Conservation (phyloP, 148 eudicot species). For the Cornus controversa region DNA sequence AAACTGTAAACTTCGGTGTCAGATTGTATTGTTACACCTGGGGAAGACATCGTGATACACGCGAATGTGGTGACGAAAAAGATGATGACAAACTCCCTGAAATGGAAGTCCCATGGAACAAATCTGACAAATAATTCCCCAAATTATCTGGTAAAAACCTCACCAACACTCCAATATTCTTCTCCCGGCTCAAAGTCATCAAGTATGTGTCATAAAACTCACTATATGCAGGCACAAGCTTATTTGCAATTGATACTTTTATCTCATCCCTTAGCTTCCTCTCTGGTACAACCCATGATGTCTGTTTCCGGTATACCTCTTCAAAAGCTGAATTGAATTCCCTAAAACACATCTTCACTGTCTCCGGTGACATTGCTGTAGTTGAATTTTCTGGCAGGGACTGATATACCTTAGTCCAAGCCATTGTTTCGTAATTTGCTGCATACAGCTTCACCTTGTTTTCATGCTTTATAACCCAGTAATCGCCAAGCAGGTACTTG, state of each 20-base stretch:
- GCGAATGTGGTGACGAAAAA: background rate
- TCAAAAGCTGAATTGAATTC: slow-evolving; percentile 28
- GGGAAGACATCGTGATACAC: background rate
- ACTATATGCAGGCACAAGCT: slow-evolving; percentile 26
- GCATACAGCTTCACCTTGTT: slow-evolving; percentile 21
- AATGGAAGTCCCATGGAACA: slow-evolving; percentile 18
- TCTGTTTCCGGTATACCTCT: slow-evolving; percentile 27
- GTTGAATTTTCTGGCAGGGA: slow-evolving; percentile 12
- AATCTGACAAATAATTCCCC: slow-evolving; percentile 37
- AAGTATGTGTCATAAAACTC: slow-evolving; percentile 24
- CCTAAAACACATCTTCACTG: slow-evolving; percentile 12
- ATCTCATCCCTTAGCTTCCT: slow-evolving; percentile 32
- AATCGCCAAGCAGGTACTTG: slow-evolving; percentile 24
- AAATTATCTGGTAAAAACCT: slow-evolving; percentile 34
- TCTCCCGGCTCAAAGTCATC: slow-evolving; percentile 18
- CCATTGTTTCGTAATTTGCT: slow-evolving; percentile 20
- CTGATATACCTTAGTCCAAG: slow-evolving; percentile 25
- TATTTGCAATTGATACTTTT: slow-evolving; percentile 30
- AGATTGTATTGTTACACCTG: background rate
- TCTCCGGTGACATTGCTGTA: slow-evolving; percentile 4
- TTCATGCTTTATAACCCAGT: slow-evolving; percentile 27
- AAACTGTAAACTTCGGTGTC: background rate
- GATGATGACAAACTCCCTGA: slow-evolving; percentile 10
- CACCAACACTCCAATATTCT: slow-evolving; percentile 16
- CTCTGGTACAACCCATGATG: slow-evolving; percentile 29